Evolutionary conservation across 805 yeast genomes (phyloP).

Genomic region (Scheffersomyces ergatensis): DNA sequence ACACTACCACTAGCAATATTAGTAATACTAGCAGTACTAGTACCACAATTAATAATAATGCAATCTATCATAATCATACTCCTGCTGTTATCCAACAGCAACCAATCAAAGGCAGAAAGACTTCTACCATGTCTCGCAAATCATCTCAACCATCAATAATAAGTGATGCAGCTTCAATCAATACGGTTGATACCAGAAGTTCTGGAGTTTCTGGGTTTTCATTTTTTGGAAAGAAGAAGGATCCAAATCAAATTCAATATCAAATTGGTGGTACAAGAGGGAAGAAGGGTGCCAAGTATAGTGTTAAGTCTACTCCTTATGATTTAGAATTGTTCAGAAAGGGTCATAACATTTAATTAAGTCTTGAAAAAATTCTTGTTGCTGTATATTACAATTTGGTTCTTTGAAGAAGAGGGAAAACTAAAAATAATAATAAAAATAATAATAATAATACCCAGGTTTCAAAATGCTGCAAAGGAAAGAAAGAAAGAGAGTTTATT

Average conservation of each 20-base stretch:
- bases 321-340: not conserved
- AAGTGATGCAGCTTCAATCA: slow-evolving; percentile 16
- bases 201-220: slow-evolving; percentile 24
- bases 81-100: not conserved
- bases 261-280: not conserved
- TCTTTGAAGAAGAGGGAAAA: too few species aligned
- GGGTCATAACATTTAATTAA: not conserved
- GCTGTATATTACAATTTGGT: too few species aligned
- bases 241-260: not conserved
- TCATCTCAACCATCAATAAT: not conserved
- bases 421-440: too few species aligned
- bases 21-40: too few species aligned
- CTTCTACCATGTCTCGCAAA: not conserved
- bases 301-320: slow-evolving; percentile 22
- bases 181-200: slow-evolving; percentile 11
- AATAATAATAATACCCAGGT: not conserved
- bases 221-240: slow-evolving; percentile 12
- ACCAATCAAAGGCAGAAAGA: not conserved
- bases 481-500: too few species aligned
- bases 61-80: too few species aligned
- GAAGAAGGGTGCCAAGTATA: slow-evolving; percentile 21
- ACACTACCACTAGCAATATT: not conserved
- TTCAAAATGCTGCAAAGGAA: not conserved
- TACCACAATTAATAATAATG: too few species aligned
- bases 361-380: too few species aligned